phyloP scores from a whole-genome alignment of 768 basidiomycete species.

The Sporobolomyces pararoseus region DNA sequence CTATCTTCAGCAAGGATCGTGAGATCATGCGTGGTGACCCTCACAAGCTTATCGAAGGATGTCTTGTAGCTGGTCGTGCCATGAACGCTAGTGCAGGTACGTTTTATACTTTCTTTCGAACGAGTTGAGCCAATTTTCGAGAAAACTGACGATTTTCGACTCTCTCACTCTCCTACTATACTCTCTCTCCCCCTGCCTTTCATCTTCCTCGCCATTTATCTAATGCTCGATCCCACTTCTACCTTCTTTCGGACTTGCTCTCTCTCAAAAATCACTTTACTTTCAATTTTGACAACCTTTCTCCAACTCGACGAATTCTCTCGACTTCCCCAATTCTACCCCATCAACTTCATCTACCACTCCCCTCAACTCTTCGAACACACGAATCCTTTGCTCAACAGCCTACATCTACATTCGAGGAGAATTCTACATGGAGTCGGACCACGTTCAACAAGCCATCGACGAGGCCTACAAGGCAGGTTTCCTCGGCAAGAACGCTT shows the following conservation, averaged over 20 bases:
- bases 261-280: too few relatives aligned
- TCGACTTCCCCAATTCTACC: neutral
- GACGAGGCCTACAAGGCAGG: conserved; percentile 88
- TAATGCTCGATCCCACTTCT: too few relatives aligned
- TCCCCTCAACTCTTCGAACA: neutral
- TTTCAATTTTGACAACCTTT: too few relatives aligned
- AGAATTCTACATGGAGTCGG: conserved; percentile 93
- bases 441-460: conserved; percentile 91
- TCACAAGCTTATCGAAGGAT: conserved; percentile 96
- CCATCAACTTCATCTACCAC: too few relatives aligned
- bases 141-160: too few relatives aligned
- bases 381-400: conserved; percentile 22
- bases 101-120: conserved; percentile 24
- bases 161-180: neutral
- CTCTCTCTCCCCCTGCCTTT: neutral
- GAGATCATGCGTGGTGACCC: conserved; percentile 97
- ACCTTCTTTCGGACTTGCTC: too few relatives aligned
- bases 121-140: neutral
- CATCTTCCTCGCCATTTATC: neutral
- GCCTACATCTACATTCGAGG: conserved; percentile 99
- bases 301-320: too few relatives aligned
- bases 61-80: conserved; percentile 87
- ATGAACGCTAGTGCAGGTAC: conserved; percentile 88
- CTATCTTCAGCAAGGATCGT: conserved; percentile 67
- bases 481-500: conserved; percentile 81